Percentiles rank a stretch among this genome's conserved stretches.
phyloP scores from a whole-genome alignment of 768 basidiomycete species.

The Pleurotus pulmonarius region DNA sequence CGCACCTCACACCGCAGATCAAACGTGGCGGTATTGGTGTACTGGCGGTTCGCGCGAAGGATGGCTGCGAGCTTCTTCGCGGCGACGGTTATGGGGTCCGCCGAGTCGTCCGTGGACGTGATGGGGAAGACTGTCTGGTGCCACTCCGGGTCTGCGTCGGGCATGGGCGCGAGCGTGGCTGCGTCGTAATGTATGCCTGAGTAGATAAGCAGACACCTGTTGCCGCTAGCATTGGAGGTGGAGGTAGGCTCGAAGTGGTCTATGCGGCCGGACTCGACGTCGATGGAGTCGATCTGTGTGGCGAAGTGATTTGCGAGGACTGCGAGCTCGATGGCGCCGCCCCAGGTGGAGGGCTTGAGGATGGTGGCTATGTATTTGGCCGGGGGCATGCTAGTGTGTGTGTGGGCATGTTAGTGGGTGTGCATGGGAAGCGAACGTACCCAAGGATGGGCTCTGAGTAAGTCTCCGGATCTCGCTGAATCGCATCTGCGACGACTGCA shows the following conservation, averaged over 20 bases:
- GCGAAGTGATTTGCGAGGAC: conserved; percentile 79
- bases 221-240: conserved; percentile 16
- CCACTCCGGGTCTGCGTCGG: conserved; percentile 78
- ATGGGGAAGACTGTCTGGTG: conserved; percentile 83
- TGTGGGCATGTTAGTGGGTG: not conserved
- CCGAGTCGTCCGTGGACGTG: conserved; percentile 26
- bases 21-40: conserved; percentile 89
- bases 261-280: conserved; percentile 88
- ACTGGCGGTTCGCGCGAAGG: conserved; percentile 76
- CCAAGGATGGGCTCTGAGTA: conserved; percentile 88
- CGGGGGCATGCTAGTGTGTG: conserved; percentile 39
- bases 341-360: conserved; percentile 79
- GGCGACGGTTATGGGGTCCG: conserved; percentile 57
- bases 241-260: conserved; percentile 33
- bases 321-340: conserved; percentile 91
- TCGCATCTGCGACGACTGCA: conserved; percentile 81
- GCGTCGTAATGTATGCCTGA: conserved; percentile 98
- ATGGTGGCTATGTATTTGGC: conserved; percentile 79
- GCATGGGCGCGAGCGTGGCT: conserved; percentile 73
- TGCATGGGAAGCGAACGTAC: conserved; percentile 30
- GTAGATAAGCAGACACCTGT: conserved; percentile 78
- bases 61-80: conserved; percentile 69
- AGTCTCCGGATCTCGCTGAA: conserved; percentile 62
- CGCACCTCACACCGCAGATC: conserved; percentile 83
- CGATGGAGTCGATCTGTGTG: conserved; percentile 86